Evolutionary conservation across 148 eudicot genomes (phyloP), one percentile per base, ranked within the genome.

Genomic region (Nepenthes gracilis): DNA sequence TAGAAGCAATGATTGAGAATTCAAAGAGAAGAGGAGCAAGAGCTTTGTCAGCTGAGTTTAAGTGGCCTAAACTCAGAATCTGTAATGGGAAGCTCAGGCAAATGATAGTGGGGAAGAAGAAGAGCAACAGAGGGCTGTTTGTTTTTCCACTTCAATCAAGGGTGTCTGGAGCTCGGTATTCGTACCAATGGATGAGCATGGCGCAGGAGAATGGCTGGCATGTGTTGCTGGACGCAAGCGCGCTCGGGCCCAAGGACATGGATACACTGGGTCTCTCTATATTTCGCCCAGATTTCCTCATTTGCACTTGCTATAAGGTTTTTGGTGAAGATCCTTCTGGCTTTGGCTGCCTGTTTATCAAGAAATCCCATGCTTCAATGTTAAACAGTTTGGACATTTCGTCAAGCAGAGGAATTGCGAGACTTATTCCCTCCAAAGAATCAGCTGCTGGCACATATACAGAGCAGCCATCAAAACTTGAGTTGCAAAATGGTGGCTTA

Each of bases 171-270:
- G 76, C 90, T 1, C 80, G 84, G 64, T 89, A 94, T 58, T 94
- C 99, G 15, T 88, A 86, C 59, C 97, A 89, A 37, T 94, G 99
- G 99, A 94, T 94, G 97, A 89, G 70, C 33, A 60, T 77, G 61
- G 99, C 99, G 9, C 95, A 81, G 57, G 95, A 89, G 55, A 70
- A 94, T 61, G 93, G 95, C 35, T 94, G 99, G 99, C 95, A 94
- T 66, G 86, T 94, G 60, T 67, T 94, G 77, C 82, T 94, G 33
- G 99, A 94, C 63, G 86, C 90, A 34, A 86, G 95, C 56, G 87
- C 99, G 13, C 76, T 94, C 23, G 90, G 95, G 10, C 99, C 99
- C 2, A 94, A 94, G 58, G 99, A 89, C 68, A 85, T 94, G 95
- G 83, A 83, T 49, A 89, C 92, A 56, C 80, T 94, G 35, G 99